Evolutionary conservation across 169 alveolate species (phyloP), one percentile per base, ranked within the genome.

Genomic region (Plasmodium blacklocki): DNA sequence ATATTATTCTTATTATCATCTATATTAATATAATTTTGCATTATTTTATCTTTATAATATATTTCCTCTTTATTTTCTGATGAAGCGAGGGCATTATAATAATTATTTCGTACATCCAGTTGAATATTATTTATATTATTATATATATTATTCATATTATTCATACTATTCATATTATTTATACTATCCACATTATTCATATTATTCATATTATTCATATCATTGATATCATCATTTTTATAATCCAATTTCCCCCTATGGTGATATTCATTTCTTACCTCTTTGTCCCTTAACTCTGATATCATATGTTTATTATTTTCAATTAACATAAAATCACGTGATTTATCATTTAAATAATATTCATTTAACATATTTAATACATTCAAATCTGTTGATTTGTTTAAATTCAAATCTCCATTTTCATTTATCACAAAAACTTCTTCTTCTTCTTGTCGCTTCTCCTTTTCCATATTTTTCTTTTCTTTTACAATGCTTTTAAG

Each of bases 301-400:
- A 58, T 21, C 0, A 63, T 23, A 19, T 14, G 21, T 11, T 56
- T 73, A 39, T 58, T 29, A 47, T 39, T 73, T 58, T 32, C 86
- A 49, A 73, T 15, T 58, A 56, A 12, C 73, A 73, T 26, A 14
- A 73, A 4, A 32, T 76, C 78, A 21, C n/a, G 50, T 21, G 71
- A 15, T n/a, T 78, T 66, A n/a, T 47, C 43, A 49, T 39, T 59
- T 59, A 64, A 15, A n/a, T 78, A 78, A 56, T 78, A 78, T 32
- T 78, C 67, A 78, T 78, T 78, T 58, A 78, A n/a, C 8, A 78
- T 49, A 7, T 78, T 78, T 47, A 78, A 47, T 18, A 71, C 78
- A 47, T 78, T 78, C 15, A 66, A 5, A 56, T 78, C 76, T n/a
- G 64, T 12, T 39, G 52, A n/a, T 12, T 62, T 11, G 47, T 78